Conservation (phyloP, 257 asterid species). For the Oldenlandia corymbosa region DNA sequence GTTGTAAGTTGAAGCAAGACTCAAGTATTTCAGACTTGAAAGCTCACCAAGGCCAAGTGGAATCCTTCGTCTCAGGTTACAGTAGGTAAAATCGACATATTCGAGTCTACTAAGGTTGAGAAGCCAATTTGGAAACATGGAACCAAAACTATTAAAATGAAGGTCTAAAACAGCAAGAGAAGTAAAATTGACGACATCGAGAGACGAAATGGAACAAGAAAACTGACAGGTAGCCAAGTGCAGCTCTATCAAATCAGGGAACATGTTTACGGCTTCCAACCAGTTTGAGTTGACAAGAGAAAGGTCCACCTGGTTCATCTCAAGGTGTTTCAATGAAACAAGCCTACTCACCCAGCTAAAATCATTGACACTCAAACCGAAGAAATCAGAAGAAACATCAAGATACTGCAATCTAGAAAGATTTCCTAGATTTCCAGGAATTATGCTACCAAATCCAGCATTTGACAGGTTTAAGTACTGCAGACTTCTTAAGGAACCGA, state of each 20-base stretch:
- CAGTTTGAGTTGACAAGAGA: conserved; percentile 31
- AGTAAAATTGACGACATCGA: conserved; percentile 29
- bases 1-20: conserved; percentile 33
- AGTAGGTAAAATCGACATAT: conserved; percentile 28
- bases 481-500: conserved; percentile 34
- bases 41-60: conserved; percentile 35
- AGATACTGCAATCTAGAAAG: conserved; percentile 38
- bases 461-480: conserved; percentile 41
- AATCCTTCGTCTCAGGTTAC: conserved; percentile 39
- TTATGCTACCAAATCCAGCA: conserved; percentile 37
- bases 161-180: conserved; percentile 48
- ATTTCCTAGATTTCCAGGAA: conserved; percentile 39
- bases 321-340: conserved; percentile 35
- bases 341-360: conserved; percentile 34
- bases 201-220: conserved; percentile 30
- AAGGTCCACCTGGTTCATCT: conserved; percentile 37
- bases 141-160: conserved; percentile 30
- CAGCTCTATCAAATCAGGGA: conserved; percentile 31
- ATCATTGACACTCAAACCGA: conserved; percentile 18
- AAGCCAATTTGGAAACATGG: conserved; percentile 43
- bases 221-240: conserved; percentile 33
- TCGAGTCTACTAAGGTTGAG: conserved; percentile 42
- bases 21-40: conserved; percentile 28
- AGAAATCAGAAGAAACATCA: conserved; percentile 38
- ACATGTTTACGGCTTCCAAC: conserved; percentile 31